Base-by-base conservation (phyloP, 2,329 filamentous ascomycete species). In the Fusarium sororula region DNA sequence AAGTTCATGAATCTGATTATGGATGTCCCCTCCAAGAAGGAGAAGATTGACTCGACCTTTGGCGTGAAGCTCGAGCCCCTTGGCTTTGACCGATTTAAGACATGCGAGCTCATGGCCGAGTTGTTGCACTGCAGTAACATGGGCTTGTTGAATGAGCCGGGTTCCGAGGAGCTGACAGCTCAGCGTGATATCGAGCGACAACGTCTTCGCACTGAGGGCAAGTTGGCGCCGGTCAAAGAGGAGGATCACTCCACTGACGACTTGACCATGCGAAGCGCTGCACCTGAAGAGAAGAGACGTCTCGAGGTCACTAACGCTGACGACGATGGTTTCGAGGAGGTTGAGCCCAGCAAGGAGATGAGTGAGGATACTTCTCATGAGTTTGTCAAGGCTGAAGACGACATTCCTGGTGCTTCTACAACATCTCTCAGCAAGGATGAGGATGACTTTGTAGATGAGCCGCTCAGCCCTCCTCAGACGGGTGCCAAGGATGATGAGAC, bases 91-190 rank as follows among this genome's bases (percentile, higher is more conserved):
- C 90, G 96, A 26, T 99, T 99, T 87, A 99, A 99, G 86, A 98
- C 96, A 0, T 99, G 96, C 82, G 96, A 99, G 83, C 87, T 99
- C 68, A 98, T 99, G 96, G 96, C 96, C 2, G 96, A 99, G 83
- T 87, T 99, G 50, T 85, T 99, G 44, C 96, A 99, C 82, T 99
- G 96, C 83, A 98, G 96, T 82, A 99, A 99, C 81, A 99, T 99
- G 96, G 95, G 94, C 11, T 86, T 99, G 41, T 85, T 99, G 74
- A 99, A 99, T 80, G 95, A 98, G 81, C 87, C 90, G 15, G 96
- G 96, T 38, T 95, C 95, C 17, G 95, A 99, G 80, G 92, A 94
- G 74, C 90, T 98, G 73, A 94, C 98, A 68, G 90, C 89, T 69
- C 87, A 90, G 47, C 90, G 96, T 68, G 95, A 99, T 79, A 84